A percentile compares a stretch with the other conserved stretches of the same genome.
Conservation (phyloP, 345 rosid genomes). For the Euphorbia pulcherrima region DNA sequence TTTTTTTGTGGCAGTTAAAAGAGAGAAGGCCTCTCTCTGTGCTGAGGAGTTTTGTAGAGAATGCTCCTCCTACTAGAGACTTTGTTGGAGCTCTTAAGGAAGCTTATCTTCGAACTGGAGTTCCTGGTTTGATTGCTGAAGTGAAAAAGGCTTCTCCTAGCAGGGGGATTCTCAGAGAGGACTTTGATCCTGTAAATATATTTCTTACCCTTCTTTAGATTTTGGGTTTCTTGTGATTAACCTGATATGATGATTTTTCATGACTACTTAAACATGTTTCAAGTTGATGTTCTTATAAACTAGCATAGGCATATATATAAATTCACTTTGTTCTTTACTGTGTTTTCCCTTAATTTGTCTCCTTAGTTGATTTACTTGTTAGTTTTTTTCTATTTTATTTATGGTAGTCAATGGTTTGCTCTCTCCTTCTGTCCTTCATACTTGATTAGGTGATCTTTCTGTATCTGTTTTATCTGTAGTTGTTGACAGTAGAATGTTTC, state of each 20-base stretch:
- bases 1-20: conserved; percentile 45
- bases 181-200: conserved; percentile 70
- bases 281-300: background rate
- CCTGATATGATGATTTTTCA: background rate
- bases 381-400: background rate
- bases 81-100: conserved; percentile 76
- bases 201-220: background rate
- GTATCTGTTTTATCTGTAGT: background rate
- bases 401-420: background rate
- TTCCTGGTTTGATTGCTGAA: conserved; percentile 93
- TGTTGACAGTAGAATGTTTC: background rate
- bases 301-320: background rate
- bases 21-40: conserved; percentile 52
- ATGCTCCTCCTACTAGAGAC: conserved; percentile 66
- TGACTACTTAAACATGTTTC: background rate
- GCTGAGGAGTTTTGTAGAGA: conserved; percentile 51
- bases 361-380: background rate
- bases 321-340: background rate
- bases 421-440: background rate
- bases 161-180: conserved; percentile 77
- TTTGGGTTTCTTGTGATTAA: background rate
- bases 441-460: background rate
- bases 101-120: conserved; percentile 59
- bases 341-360: conserved; percentile 2
- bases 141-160: conserved; percentile 98